These are phyloP conservation scores for Alternaria atra DNA, from an alignment of 2,329 filamentous ascomycete species.

Conservation along the genomic window DNA sequence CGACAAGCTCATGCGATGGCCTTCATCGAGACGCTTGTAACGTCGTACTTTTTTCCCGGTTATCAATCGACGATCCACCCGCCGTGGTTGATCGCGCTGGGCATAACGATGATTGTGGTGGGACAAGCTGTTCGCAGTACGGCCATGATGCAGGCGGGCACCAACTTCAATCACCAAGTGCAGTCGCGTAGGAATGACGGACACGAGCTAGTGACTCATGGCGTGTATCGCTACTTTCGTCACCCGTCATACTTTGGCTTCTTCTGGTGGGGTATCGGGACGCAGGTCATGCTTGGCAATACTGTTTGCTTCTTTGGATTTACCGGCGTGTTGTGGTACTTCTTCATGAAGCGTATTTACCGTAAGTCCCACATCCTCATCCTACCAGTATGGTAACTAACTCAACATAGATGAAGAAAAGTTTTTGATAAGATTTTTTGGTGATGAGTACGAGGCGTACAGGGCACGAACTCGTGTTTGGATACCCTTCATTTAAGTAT, in stretches of 20 bases:
- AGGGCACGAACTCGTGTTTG: conserved; percentile 74
- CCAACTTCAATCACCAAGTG: conserved; percentile 88
- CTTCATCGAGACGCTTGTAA: conserved; percentile 74
- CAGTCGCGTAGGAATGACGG: conserved; percentile 73
- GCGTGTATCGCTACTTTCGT: conserved; percentile 77
- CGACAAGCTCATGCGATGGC: conserved; percentile 82
- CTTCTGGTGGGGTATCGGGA: conserved; percentile 98
- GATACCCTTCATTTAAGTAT: conserved; percentile 75
- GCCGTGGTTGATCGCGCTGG: conserved; percentile 56
- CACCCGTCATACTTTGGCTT: conserved; percentile 98
- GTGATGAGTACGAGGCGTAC: conserved; percentile 80
- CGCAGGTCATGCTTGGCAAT: conserved; percentile 90
- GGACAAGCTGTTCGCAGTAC: conserved; percentile 81
- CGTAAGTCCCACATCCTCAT: conserved; percentile 56
- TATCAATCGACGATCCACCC: conserved; percentile 57
- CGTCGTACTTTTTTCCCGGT: conserved; percentile 63
- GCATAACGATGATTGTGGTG: conserved; percentile 68
- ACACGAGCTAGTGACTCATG: conserved; percentile 83
- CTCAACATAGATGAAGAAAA: conserved; percentile 73
- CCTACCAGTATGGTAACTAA: conserved; percentile 3
- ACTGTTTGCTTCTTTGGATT: conserved; percentile 79
- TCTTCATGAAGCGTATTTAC: conserved; percentile 78
- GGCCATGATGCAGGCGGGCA: conserved; percentile 89
- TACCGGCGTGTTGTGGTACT: conserved; percentile 79
- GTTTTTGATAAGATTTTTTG: conserved; percentile 82